These are phyloP conservation scores for Cyphellophora europaea DNA, from an alignment of 2,329 filamentous ascomycete genomes.

Conservation along the genomic window DNA sequence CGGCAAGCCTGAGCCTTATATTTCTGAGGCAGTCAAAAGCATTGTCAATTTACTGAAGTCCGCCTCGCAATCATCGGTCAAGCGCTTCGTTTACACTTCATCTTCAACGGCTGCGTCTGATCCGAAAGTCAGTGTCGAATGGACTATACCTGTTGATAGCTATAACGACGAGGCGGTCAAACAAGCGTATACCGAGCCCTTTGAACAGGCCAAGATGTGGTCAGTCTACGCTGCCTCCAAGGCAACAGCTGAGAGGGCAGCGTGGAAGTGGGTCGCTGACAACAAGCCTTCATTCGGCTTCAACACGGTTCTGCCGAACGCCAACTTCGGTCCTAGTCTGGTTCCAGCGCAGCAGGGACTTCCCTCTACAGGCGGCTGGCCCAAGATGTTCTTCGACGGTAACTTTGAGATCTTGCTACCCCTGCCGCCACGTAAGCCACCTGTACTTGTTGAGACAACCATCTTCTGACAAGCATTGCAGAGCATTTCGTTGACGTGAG, in stretches of 20 bases:
- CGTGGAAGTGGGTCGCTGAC: slow-evolving; percentile 30
- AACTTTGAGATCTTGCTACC: background rate
- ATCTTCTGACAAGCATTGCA: background rate
- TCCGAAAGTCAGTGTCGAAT: slow-evolving; percentile 25
- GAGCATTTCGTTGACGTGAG: slow-evolving; percentile 29
- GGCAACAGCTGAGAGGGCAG: slow-evolving; percentile 26
- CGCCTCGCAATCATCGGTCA: slow-evolving; percentile 21
- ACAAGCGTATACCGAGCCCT: slow-evolving; percentile 29
- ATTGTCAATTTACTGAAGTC: slow-evolving; percentile 25
- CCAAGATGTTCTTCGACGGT: background rate
- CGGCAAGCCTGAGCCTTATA: slow-evolving; percentile 30
- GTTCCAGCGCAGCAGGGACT: slow-evolving; percentile 1
- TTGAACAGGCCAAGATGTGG: slow-evolving; percentile 17
- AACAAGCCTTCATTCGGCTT: slow-evolving; percentile 19
- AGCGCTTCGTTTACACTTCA: slow-evolving; percentile 17
- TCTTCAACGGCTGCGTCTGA: slow-evolving; percentile 10
- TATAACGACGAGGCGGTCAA: slow-evolving; percentile 27
- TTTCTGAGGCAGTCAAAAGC: slow-evolving; percentile 39
- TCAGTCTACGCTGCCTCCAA: slow-evolving; percentile 34
- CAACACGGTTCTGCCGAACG: slow-evolving; percentile 17
- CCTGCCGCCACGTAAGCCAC: background rate
- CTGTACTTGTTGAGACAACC: background rate
- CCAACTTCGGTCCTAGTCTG: slow-evolving; percentile 11
- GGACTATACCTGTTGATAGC: slow-evolving; percentile 24
- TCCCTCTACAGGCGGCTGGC: background rate